phyloP scores from a whole-genome alignment of 768 basidiomycete species.

The Podaxis sp. region DNA sequence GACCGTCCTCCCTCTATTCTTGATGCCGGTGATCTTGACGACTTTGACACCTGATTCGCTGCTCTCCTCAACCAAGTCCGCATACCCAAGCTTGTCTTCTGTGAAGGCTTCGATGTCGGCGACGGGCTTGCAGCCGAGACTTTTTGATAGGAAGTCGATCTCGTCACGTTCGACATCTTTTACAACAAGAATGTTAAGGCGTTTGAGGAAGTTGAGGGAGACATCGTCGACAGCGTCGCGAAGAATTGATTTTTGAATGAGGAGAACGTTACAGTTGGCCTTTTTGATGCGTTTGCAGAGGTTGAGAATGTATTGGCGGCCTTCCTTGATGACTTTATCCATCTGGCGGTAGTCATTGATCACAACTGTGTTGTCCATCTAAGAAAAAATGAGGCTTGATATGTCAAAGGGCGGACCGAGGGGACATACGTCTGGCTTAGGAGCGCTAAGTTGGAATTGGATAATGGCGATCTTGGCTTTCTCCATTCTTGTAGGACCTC shows the following conservation, averaged over 20 bases:
- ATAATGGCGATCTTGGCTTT: conserved; percentile 98
- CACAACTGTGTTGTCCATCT: conserved; percentile 99
- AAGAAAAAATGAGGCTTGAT: conserved; percentile 17
- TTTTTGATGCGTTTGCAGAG: conserved; percentile 99
- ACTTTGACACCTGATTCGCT: conserved; percentile 83
- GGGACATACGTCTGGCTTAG: conserved; percentile 88
- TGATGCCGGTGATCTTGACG: conserved; percentile 92
- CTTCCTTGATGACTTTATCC: conserved; percentile 99
- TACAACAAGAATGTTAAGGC: conserved; percentile 92
- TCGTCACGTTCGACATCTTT: conserved; percentile 99
- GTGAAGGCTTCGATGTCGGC: conserved; percentile 98
- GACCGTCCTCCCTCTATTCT: conserved; percentile 92
- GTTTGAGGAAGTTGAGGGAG: conserved; percentile 95
- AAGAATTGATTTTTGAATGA: conserved; percentile 99
- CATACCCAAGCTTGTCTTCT: conserved; percentile 96
- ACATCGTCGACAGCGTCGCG: conserved; percentile 99
- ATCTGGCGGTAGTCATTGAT: conserved; percentile 99
- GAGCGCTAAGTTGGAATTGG: conserved; percentile 96
- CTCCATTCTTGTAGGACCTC: conserved; percentile 93
- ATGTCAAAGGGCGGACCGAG: not conserved
- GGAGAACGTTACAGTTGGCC: conserved; percentile 97
- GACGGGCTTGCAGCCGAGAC: conserved; percentile 92
- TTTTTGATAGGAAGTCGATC: conserved; percentile 95
- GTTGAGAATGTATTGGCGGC: conserved; percentile 95
- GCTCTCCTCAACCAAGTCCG: conserved; percentile 92